Conservation (phyloP, 1,284 basidiomycete species). For the Tilletia caries region DNA sequence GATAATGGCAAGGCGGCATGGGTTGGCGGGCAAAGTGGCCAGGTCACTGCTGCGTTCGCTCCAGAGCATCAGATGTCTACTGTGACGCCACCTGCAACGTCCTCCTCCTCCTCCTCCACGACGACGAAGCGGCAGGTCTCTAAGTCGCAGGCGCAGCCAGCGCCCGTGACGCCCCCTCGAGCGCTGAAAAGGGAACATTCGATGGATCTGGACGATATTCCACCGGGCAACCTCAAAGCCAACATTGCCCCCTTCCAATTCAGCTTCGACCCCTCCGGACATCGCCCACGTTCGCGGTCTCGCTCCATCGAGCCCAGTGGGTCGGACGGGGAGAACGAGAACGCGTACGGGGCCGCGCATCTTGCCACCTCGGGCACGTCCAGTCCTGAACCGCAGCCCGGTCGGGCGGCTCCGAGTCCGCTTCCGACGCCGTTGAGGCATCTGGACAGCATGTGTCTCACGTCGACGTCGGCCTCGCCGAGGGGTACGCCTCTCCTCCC, state of each 20-base stretch:
- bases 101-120: not conserved
- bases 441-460: conserved; percentile 1
- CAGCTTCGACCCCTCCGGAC: not conserved
- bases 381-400: not conserved
- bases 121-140: not conserved
- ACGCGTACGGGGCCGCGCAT: not conserved
- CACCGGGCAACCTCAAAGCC: not conserved
- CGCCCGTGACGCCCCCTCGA: not conserved
- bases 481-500: not conserved
- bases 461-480: not conserved
- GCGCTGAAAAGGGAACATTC: not conserved
- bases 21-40: no score
- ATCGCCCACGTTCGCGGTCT: not conserved
- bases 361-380: not conserved
- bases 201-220: not conserved
- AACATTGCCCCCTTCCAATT: no score
- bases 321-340: not conserved
- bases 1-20: conserved; percentile 14
- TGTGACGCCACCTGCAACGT: no score
- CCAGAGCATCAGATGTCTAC: no score
- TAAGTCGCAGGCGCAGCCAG: not conserved
- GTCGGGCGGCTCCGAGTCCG: not conserved
- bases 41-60: no score
- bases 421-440: not conserved
- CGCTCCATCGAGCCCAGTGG: not conserved